Conservation (phyloP, 768 basidiomycete species). For the Porpolomopsis calyptriformis region DNA sequence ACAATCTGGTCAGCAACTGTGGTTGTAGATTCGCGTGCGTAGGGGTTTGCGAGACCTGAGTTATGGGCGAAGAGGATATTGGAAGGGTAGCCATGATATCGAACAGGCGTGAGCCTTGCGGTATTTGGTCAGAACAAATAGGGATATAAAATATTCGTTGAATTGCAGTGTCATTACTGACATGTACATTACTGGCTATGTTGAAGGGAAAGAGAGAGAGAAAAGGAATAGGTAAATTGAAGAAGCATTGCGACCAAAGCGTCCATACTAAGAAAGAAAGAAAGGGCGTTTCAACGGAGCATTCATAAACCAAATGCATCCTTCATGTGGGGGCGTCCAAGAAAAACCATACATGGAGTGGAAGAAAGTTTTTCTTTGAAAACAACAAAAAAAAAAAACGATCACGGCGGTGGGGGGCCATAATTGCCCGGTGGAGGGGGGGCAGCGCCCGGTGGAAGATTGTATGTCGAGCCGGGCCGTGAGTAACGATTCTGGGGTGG, state of each 20-base stretch:
- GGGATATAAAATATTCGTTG: neutral
- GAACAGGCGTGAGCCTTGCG: neutral
- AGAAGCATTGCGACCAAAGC: neutral
- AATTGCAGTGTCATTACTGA: neutral
- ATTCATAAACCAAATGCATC: neutral
- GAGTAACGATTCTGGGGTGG: conserved; percentile 64
- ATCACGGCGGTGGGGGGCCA: neutral
- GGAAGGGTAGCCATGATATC: conserved; percentile 29
- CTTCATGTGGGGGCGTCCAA: neutral
- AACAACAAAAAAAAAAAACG: neutral
- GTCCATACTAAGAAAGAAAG: neutral
- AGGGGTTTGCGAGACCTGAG: conserved; percentile 53
- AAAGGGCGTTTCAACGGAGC: neutral
- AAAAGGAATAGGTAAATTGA: neutral
- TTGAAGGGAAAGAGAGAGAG: neutral
- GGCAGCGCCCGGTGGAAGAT: conserved; percentile 68
- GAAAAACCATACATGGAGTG: neutral
- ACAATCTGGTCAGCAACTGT: conserved; percentile 77
- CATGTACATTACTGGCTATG: neutral
- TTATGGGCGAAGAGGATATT: conserved; percentile 42
- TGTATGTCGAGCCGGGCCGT: conserved; percentile 39
- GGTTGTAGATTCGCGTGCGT: conserved; percentile 68
- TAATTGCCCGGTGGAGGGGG: conserved; percentile 37
- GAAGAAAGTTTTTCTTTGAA: neutral
- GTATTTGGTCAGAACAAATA: conserved; percentile 7